Evolutionary conservation across 1,284 basidiomycete genomes (phyloP), one percentile per base, ranked within the genome.

Genomic region (Testicularia cyperi): DNA sequence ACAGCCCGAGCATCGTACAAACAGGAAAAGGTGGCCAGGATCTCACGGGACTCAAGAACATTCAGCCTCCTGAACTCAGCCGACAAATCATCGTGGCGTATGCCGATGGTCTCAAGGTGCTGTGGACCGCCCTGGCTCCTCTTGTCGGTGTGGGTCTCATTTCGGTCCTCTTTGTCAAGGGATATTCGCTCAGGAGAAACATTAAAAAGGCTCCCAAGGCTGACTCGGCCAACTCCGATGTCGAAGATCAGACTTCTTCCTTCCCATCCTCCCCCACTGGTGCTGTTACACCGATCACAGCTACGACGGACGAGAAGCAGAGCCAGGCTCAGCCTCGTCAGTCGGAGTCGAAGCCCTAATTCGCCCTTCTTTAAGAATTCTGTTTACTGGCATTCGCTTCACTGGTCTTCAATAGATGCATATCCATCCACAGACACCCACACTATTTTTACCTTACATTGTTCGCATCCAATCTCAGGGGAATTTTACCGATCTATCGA

Each of bases 61-160:
- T 66, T 10, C 53, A 78, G 58, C 78, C 78, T 1, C 53, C 57
- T 3, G 68, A 64, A 25, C 51, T 79, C 5, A 66, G 74, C 16
- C 38, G 79, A 18, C 78, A 80, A 30, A 79, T 90, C 3, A 82
- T 86, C 31, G 80, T 86, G 40, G 87, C 86, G 0, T 90, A 86
- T 77, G 81, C 86, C 3, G 77, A 82, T 36, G 82, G 87, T 0
- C 83, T 90, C 28, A 80, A 80, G 54, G 82, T 80, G 30, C 85
- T 90, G 43, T 91, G 88, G 88, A 72, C 88, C 45, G 82, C 86
- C 15, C 34, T 56, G 2, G 69, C 77, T 1, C 78, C 78, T 0
- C 45, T 78, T n/a, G 57, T 71, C 6, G 71, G 58, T 13, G 65
- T 70, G 13, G 73, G 70, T 0, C 66, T 77, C 47, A 27, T 75